Percentiles rank a stretch among this genome's conserved stretches.
phyloP scores from a whole-genome alignment of 495 filamentous ascomycete genomes.

The Penicillium samsonianum region DNA sequence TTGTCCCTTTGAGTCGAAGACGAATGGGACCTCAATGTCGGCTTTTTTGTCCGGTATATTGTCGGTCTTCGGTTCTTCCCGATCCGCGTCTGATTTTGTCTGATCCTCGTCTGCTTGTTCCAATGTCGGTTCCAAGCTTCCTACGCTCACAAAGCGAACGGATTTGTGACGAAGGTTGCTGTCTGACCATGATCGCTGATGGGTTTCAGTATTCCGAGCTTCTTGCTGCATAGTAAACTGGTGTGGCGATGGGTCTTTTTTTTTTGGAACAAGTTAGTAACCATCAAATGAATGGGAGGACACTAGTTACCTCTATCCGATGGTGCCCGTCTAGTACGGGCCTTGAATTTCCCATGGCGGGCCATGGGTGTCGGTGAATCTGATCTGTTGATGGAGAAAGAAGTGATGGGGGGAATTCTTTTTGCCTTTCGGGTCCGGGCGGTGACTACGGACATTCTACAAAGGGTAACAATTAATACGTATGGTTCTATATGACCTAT shows the following conservation, averaged over 20 bases:
- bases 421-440: conserved; percentile 10
- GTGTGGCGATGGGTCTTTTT: conserved; percentile 19
- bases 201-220: conserved; percentile 71
- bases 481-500: too few species aligned
- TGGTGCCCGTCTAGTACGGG: conserved; percentile 21
- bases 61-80: conserved; percentile 7
- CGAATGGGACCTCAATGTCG: conserved; percentile 19
- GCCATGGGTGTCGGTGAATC: conserved; percentile 20
- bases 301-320: conserved; percentile 7
- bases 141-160: conserved; percentile 77
- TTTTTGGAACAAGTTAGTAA: conserved; percentile 3
- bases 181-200: conserved; percentile 41
- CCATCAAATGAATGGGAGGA: background rate
- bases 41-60: conserved; percentile 1
- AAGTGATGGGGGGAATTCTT: conserved; percentile 2
- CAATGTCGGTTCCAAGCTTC: conserved; percentile 49
- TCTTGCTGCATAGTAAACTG: conserved; percentile 70
- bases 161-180: conserved; percentile 53
- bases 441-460: conserved; percentile 1
- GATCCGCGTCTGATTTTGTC: background rate
- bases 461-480: background rate
- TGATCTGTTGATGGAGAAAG: background rate
- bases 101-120: conserved; percentile 14
- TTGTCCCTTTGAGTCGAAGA: conserved; percentile 28
- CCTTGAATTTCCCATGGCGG: conserved; percentile 34